Conservation (phyloP, 306 rosid species). For the Oemleria cerasiformis region DNA sequence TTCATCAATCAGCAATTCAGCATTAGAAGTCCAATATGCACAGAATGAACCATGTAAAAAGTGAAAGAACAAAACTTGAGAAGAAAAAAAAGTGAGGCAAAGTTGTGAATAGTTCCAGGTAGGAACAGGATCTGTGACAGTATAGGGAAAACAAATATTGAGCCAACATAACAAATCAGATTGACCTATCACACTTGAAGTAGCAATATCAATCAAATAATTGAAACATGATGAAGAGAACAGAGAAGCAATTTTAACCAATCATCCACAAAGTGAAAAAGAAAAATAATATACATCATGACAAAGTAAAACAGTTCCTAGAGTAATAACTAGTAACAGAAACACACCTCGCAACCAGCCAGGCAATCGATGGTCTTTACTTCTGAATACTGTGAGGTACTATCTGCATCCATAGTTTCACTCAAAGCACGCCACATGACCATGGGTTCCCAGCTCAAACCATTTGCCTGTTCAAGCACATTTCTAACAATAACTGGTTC, state of each 20-base stretch:
- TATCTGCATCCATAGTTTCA: slow-evolving; percentile 43
- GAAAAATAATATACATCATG: no score
- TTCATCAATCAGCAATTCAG: slow-evolving; percentile 24
- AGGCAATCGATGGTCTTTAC: slow-evolving; percentile 88
- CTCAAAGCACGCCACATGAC: slow-evolving; percentile 87
- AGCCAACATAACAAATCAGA: neutral
- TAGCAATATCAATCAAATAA: no score
- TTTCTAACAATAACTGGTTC: slow-evolving; percentile 70
- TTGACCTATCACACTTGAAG: neutral
- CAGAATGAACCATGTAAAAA: slow-evolving; percentile 15
- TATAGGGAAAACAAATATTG: neutral
- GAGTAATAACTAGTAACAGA: slow-evolving; percentile 9
- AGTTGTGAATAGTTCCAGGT: neutral
- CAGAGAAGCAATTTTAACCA: no score
- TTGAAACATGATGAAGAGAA: no score
- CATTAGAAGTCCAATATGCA: slow-evolving; percentile 7
- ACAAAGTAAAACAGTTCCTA: slow-evolving; percentile 13
- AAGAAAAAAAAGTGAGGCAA: neutral
- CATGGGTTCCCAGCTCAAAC: slow-evolving; percentile 94
- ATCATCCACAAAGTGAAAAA: no score
- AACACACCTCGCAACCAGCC: slow-evolving; percentile 77
- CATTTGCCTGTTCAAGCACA: slow-evolving; percentile 63
- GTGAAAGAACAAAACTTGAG: slow-evolving; percentile 5
- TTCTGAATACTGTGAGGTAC: slow-evolving; percentile 52
- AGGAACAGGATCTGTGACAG: neutral